Evolutionary conservation across 2,329 filamentous ascomycete species (phyloP).

Genomic region (Aspergillus hortae): DNA sequence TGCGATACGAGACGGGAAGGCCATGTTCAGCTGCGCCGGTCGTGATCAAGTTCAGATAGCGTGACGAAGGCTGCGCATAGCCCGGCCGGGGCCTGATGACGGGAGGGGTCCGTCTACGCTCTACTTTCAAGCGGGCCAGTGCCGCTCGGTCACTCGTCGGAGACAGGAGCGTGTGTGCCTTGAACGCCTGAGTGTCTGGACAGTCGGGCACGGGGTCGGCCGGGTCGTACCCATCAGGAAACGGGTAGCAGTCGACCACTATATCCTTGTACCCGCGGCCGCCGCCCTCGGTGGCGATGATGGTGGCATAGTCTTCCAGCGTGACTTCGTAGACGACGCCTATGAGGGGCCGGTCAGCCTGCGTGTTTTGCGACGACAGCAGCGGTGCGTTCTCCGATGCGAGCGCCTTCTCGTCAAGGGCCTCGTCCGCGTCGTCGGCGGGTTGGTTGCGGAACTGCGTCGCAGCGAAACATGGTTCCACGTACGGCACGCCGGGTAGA

Average conservation of each 20-base stretch:
- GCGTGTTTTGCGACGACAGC: constrained; percentile 13
- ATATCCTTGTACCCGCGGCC: constrained; percentile 83
- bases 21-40: constrained; percentile 75
- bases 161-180: constrained; percentile 80
- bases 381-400: constrained; percentile 33
- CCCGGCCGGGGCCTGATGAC: constrained; percentile 57
- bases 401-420: constrained; percentile 4
- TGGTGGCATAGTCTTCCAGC: constrained; percentile 72
- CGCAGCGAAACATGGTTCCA: constrained; percentile 90
- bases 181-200: constrained; percentile 64
- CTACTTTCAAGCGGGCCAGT: constrained; percentile 18
- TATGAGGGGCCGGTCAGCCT: constrained; percentile 68
- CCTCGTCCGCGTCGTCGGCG: constrained; percentile 1
- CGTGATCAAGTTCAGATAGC: constrained; percentile 77
- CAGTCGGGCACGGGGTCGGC: constrained; percentile 59
- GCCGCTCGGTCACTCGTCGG: constrained; percentile 38
- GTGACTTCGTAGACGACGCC: constrained; percentile 97
- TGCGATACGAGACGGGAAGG: constrained; percentile 74
- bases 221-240: constrained; percentile 51
- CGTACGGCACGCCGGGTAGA: constrained; percentile 78
- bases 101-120: constrained; percentile 24
- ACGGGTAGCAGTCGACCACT: constrained; percentile 69
- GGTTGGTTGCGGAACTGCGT: constrained; percentile 56
- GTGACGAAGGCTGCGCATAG: constrained; percentile 77
- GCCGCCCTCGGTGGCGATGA: constrained; percentile 87